Evolutionary conservation across 148 eudicot species (phyloP).

Genomic region (Rhododendron vialii): DNA sequence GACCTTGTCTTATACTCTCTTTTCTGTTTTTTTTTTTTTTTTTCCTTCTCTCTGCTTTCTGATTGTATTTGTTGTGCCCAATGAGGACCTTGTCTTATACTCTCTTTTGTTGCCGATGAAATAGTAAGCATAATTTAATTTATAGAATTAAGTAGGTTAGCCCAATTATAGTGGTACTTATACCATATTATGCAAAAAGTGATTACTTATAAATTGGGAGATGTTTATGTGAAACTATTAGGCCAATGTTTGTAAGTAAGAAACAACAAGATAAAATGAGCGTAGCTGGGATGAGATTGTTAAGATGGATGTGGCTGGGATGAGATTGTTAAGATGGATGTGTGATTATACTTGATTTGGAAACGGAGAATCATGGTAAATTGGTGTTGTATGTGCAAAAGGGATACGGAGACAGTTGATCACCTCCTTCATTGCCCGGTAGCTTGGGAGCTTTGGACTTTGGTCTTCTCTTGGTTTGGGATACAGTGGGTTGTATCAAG

Average conservation of each 20-base stretch:
- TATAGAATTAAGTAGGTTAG: background rate
- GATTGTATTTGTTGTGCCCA: background rate
- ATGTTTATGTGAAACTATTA: background rate
- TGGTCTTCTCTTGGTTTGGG: background rate
- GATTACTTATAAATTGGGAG: background rate
- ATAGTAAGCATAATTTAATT: background rate
- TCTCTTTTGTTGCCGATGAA: background rate
- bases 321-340: background rate
- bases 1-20: background rate
- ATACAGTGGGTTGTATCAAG: background rate
- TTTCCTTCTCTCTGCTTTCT: background rate
- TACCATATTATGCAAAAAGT: background rate
- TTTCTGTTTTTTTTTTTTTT: background rate
- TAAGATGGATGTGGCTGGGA: background rate
- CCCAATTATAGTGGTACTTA: background rate
- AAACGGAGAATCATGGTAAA: background rate
- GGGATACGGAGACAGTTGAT: background rate
- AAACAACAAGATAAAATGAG: background rate
- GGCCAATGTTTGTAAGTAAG: background rate
- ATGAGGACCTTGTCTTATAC: background rate
- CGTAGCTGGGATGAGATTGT: background rate
- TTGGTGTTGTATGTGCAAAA: background rate
- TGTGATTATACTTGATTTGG: background rate
- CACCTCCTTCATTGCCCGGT: background rate
- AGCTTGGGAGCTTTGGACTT: background rate